Percentiles rank a stretch among this genome's conserved stretches.
phyloP scores from a whole-genome alignment of 345 rosid species.

The Heritiera littoralis region DNA sequence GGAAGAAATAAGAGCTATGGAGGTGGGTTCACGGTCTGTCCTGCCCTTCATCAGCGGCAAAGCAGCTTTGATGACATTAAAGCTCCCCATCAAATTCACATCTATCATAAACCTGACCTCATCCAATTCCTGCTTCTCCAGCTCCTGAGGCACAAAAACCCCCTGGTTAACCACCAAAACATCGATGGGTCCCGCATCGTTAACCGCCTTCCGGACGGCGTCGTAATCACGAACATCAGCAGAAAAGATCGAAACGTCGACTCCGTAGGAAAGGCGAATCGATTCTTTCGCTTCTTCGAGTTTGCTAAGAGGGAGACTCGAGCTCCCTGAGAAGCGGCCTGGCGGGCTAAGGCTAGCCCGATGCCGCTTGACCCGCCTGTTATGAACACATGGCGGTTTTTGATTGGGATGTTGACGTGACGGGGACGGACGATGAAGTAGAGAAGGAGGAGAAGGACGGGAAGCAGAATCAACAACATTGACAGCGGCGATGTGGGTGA shows the following conservation, averaged over 20 bases:
- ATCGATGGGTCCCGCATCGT: constrained; percentile 65
- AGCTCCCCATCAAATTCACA: constrained; percentile 78
- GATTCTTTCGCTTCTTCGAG: constrained; percentile 69
- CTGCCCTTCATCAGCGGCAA: constrained; percentile 69
- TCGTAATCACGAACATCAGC: constrained; percentile 80
- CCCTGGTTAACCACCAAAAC: constrained; percentile 85
- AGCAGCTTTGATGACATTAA: constrained; percentile 80
- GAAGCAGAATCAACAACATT: constrained; percentile 29
- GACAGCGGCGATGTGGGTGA: background rate
- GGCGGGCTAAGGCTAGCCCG: constrained; percentile 74
- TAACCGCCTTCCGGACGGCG: constrained; percentile 48
- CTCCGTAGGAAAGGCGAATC: constrained; percentile 65
- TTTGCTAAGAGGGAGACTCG: constrained; percentile 66
- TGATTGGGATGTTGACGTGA: constrained; percentile 59
- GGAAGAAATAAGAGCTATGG: constrained; percentile 76
- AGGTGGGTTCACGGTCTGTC: constrained; percentile 49
- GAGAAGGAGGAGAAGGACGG: constrained; percentile 48
- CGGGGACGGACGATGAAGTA: constrained; percentile 63
- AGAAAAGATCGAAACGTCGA: constrained; percentile 61
- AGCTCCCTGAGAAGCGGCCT: constrained; percentile 64
- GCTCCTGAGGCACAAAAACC: constrained; percentile 59
- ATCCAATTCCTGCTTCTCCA: constrained; percentile 57
- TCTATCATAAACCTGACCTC: constrained; percentile 75
- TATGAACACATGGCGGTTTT: constrained; percentile 77
- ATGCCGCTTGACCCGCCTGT: constrained; percentile 96